A percentile compares a stretch with the other conserved stretches of the same genome.
These are phyloP conservation scores for Stygiomarasmius scandens DNA, from an alignment of 1,284 basidiomycete genomes.

Conservation along the genomic window DNA sequence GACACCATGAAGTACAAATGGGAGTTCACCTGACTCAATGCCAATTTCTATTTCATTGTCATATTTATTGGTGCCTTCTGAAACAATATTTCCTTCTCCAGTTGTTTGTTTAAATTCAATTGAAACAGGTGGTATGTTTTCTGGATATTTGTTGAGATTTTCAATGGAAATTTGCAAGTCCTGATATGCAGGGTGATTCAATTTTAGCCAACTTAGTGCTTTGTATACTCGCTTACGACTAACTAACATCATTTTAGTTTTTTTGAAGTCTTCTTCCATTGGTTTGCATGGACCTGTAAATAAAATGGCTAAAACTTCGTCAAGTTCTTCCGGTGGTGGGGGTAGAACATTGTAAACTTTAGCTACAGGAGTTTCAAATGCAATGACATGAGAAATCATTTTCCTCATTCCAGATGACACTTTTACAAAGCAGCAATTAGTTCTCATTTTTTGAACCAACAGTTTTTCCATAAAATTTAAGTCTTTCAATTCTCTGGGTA, in stretches of 20 bases:
- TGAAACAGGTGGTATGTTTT: no score
- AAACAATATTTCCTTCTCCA: conserved; percentile 15
- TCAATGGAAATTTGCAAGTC: conserved; percentile 37
- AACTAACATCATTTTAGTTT: no score
- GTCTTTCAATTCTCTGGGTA: conserved; percentile 29
- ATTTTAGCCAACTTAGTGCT: no score
- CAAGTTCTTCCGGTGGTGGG: conserved; percentile 33
- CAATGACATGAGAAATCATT: no score
- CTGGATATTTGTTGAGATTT: conserved; percentile 34
- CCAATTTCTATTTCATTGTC: no score
- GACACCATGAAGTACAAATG: no score
- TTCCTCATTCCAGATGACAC: conserved; percentile 29
- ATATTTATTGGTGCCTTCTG: conserved; percentile 14
- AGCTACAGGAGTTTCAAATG: conserved; percentile 30
- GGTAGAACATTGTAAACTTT: conserved; percentile 37
- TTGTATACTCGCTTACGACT: no score
- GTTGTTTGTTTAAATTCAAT: conserved; percentile 22
- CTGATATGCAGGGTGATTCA: conserved; percentile 36
- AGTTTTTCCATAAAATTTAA: conserved; percentile 35
- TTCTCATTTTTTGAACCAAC: conserved; percentile 31
- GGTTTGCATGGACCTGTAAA: conserved; percentile 35
- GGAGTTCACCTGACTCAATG: no score
- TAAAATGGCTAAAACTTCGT: conserved; percentile 37
- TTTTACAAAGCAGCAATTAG: conserved; percentile 31
- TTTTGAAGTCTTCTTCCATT: no score